These are phyloP conservation scores for Coniochaeta pulveracea DNA, from an alignment of 2,329 filamentous ascomycete species.

Conservation along the genomic window DNA sequence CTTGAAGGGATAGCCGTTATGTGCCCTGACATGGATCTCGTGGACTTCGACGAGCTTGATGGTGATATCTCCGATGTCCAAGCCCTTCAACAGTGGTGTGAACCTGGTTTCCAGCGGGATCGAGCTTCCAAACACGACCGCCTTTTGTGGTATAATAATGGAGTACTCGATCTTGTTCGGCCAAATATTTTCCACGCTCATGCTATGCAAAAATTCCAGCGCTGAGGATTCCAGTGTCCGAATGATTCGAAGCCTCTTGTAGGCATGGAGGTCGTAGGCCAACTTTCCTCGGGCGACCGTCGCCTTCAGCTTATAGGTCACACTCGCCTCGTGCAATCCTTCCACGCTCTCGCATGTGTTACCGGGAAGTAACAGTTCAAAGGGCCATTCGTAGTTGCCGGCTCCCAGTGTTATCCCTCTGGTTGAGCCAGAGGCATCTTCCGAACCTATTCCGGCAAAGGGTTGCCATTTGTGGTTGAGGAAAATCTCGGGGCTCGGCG, in stretches of 20 bases:
- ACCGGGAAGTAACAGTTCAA: conserved; percentile 63
- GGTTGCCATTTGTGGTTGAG: conserved; percentile 59
- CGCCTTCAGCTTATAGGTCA: conserved; percentile 86
- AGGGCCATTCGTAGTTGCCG: conserved; percentile 78
- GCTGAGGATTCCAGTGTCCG: conserved; percentile 66
- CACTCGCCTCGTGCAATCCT: conserved; percentile 73
- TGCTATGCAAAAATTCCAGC: conserved; percentile 71
- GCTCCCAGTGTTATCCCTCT: conserved; percentile 50
- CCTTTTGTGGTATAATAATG: conserved; percentile 86
- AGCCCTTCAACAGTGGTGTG: conserved; percentile 77
- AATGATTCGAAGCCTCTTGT: conserved; percentile 68
- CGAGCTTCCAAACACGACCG: conserved; percentile 83
- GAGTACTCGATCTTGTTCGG: conserved; percentile 96
- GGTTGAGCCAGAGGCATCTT: conserved; percentile 21
- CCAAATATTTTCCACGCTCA: conserved; percentile 97
- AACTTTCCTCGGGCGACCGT: conserved; percentile 81
- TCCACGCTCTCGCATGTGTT: conserved; percentile 78
- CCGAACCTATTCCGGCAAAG: conserved; percentile 39
- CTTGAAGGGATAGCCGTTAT: conserved; percentile 32
- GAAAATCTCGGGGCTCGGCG: conserved; percentile 42
- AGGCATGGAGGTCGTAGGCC: conserved; percentile 72
- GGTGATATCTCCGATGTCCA: conserved; percentile 73
- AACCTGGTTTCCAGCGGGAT: conserved; percentile 79
- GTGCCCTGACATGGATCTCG: conserved; percentile 47
- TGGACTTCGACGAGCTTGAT: conserved; percentile 72